Base-by-base conservation (phyloP, 805 yeast species). In the Saturnispora mendoncae region DNA sequence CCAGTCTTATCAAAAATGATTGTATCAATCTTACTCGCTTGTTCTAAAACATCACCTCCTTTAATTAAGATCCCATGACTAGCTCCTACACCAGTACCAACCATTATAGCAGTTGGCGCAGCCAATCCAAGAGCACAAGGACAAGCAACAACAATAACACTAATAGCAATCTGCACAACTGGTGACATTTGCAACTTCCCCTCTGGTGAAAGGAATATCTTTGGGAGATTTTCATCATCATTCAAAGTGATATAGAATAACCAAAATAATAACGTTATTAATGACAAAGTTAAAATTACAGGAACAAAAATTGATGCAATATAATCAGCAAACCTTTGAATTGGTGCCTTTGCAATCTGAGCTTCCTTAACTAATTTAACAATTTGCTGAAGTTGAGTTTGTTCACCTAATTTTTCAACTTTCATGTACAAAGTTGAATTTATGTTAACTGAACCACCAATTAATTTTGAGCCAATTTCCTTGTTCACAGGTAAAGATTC, bases 71-170 rank as follows among this genome's bases (percentile, higher is more conserved):
- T 82, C 15, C 98, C 97, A 58, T 85, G 69, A 12, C 74, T 61
- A 0, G 98, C 97, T 31, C 95, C 97, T 18, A 86, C 81, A 31
- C 98, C 98, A 2, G 97, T 90, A 7, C 97, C 98, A 2, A 92
- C 98, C 97, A 94, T 92, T 9, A 92, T 85, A 0, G 97, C 97
- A 2, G 98, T 94, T 1, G 99, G 99, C 0, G 97, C 95, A 3
- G 97, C 97, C 38, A 92, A 68, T 3, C 98, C 99, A 19, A 92
- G 64, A 0, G 98, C 97, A 70, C 98, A 92, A 0, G 99, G 99
- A 62, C 99, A 92, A 2, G 98, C 98, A 38, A 92, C 97, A 9
- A 92, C 96, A 48, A 94, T 75, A 4, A 92, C 98, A 6, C 94
- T 79, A 21, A 92, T 90, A 5, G 94, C 80, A 35, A 88, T 71